These are phyloP conservation scores for Citrus mangshanensis DNA, from an alignment of 345 rosid genomes.

Conservation along the genomic window DNA sequence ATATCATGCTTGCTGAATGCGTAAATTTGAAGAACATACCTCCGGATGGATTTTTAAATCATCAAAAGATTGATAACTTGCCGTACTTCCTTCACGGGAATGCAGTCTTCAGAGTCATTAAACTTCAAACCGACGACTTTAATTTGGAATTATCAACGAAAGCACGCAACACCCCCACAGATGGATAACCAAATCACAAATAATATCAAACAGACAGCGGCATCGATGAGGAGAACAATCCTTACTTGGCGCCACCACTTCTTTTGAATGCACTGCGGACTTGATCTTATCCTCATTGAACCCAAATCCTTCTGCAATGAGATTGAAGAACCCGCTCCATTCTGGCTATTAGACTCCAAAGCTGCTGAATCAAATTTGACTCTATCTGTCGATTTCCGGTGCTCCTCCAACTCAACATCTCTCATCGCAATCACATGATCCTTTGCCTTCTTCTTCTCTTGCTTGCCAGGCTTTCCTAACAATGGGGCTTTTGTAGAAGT, in stretches of 20 bases:
- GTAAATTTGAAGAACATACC: constrained; percentile 3
- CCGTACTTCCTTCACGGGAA: background rate
- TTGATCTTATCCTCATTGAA: constrained; percentile 56
- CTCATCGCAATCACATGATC: constrained; percentile 57
- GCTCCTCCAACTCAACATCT: constrained; percentile 67
- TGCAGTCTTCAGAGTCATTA: background rate
- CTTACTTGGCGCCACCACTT: constrained; percentile 75
- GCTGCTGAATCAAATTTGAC: constrained; percentile 35
- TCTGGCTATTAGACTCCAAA: constrained; percentile 36
- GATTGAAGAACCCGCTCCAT: constrained; percentile 38
- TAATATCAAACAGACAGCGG: constrained; percentile 59
- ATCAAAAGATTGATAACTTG: background rate
- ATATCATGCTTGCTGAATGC: background rate
- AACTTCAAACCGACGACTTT: background rate
- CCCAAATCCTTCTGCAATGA: constrained; percentile 61
- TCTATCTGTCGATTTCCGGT: constrained; percentile 52
- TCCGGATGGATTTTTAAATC: background rate
- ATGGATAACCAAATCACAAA: constrained; percentile 67
- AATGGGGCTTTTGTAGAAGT: constrained; percentile 72
- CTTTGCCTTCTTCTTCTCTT: constrained; percentile 68
- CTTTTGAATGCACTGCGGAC: constrained; percentile 50
- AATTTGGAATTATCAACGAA: constrained; percentile 22
- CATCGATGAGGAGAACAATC: constrained; percentile 75
- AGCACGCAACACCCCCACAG: constrained; percentile 54
- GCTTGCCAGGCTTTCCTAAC: constrained; percentile 56